Evolutionary conservation across 2,329 filamentous ascomycete genomes (phyloP).

Genomic region (Apiospora arundinis): DNA sequence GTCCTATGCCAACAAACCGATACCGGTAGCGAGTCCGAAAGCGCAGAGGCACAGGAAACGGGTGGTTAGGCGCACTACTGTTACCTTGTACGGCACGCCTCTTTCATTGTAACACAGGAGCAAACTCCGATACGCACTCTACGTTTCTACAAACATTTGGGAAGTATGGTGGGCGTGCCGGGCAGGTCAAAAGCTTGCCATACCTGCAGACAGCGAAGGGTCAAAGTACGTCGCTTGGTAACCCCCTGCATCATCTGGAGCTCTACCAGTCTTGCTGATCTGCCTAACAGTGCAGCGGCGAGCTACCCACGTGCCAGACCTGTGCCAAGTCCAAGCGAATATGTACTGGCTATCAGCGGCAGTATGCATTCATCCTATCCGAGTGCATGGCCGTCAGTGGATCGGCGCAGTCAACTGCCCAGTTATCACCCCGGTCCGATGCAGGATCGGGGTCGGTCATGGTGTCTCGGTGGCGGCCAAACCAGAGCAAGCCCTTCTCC

Average conservation of each 20-base stretch:
- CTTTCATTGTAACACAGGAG: not conserved
- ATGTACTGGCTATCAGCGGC: conserved; percentile 34
- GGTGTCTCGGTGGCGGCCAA: conserved; percentile 24
- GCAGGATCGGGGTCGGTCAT: conserved; percentile 17
- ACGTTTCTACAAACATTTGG: not conserved
- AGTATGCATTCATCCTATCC: conserved; percentile 26
- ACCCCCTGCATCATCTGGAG: not conserved
- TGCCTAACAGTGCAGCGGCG: conserved; percentile 30
- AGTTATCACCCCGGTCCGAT: not conserved
- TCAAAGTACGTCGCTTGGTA: conserved; percentile 7
- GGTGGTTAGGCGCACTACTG: too few species aligned
- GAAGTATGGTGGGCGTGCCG: conserved; percentile 25
- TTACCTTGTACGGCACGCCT: not conserved
- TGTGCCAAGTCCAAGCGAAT: conserved; percentile 32
- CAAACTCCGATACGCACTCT: too few species aligned
- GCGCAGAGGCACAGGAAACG: too few species aligned
- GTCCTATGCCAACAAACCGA: not conserved
- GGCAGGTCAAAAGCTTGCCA: conserved; percentile 26
- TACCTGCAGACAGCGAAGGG: conserved; percentile 21
- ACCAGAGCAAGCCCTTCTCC: conserved; percentile 14
- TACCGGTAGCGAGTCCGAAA: too few species aligned
- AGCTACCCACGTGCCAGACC: conserved; percentile 29
- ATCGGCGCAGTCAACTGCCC: not conserved
- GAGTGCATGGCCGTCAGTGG: conserved; percentile 19
- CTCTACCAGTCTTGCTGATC: not conserved